phyloP scores from a whole-genome alignment of 306 rosid genomes.

The Dryas drummondii region DNA sequence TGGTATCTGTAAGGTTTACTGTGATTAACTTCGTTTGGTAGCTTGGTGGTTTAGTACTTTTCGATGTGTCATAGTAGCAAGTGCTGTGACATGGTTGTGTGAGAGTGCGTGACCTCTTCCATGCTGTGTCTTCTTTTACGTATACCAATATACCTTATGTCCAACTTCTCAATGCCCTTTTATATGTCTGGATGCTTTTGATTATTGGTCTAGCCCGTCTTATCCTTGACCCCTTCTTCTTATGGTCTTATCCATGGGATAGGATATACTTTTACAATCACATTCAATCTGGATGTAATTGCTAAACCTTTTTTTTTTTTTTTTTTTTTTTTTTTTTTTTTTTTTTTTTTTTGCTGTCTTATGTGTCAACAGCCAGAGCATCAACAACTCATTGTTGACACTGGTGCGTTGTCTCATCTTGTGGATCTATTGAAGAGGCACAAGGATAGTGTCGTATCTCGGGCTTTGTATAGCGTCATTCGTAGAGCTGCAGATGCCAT shows the following conservation, averaged over 20 bases:
- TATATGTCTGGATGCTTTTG: constrained; percentile 2
- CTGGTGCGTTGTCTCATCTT: constrained; percentile 76
- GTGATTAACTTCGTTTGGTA: not conserved
- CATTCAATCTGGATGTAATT: constrained; percentile 9
- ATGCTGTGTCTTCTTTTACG: not conserved
- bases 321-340: constrained; percentile 12
- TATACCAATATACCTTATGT: not conserved
- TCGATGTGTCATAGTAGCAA: not conserved
- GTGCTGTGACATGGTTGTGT: not conserved
- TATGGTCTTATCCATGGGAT: not conserved
- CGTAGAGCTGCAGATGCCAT: constrained; percentile 99
- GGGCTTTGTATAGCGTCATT: constrained; percentile 83
- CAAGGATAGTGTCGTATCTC: constrained; percentile 48
- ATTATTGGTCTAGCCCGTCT: not conserved
- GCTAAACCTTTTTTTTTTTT: constrained; percentile 36
- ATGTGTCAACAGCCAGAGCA: constrained; percentile 87
- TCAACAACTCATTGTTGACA: constrained; percentile 89
- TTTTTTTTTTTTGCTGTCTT: constrained; percentile 11
- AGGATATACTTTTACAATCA: constrained; percentile 6
- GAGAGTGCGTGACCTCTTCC: not conserved
- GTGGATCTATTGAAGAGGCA: constrained; percentile 86
- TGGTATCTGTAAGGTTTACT: not conserved
- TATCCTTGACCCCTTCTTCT: not conserved
- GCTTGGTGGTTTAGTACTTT: constrained; percentile 6
- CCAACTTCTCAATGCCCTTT: not conserved